A percentile compares a stretch with the other conserved stretches of the same genome.
Evolutionary conservation across 2,329 filamentous ascomycete genomes (phyloP).

Genomic region (Aspergillus ruber): DNA sequence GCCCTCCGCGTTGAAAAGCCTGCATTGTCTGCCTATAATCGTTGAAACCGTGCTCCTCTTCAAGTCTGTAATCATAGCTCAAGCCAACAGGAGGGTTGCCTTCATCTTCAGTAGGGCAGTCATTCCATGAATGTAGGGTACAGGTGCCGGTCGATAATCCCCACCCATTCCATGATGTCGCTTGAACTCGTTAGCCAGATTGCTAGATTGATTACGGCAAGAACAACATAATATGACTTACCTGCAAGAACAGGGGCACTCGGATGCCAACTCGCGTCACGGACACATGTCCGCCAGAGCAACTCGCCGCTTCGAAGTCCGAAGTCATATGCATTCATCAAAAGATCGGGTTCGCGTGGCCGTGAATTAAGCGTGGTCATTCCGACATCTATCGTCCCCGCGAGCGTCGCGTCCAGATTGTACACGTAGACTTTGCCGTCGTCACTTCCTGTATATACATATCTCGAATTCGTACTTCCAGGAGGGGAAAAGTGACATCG

Average conservation of each 20-base stretch:
- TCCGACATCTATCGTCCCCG: conserved; percentile 70
- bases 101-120: conserved; percentile 58
- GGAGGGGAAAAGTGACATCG: conserved; percentile 92
- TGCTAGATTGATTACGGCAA: background rate
- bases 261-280: conserved; percentile 89
- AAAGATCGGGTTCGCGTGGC: conserved; percentile 47
- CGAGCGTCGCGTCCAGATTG: conserved; percentile 84
- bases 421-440: conserved; percentile 88
- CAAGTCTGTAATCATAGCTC: conserved; percentile 56
- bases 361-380: conserved; percentile 60
- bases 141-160: conserved; percentile 68
- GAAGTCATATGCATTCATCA: conserved; percentile 52
- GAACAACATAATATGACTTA: conserved; percentile 28
- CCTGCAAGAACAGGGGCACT: conserved; percentile 70
- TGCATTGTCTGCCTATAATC: conserved; percentile 16
- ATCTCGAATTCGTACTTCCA: conserved; percentile 76
- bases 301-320: conserved; percentile 45
- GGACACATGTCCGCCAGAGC: conserved; percentile 69
- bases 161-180: conserved; percentile 76
- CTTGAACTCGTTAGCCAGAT: conserved; percentile 36
- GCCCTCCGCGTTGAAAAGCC: no score
- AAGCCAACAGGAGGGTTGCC: conserved; percentile 53
- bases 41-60: conserved; percentile 42
- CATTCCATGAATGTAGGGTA: conserved; percentile 71
- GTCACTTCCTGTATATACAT: conserved; percentile 86